Base-by-base conservation (phyloP, 2,329 filamentous ascomycete genomes). In the Verticillium albo-atrum region DNA sequence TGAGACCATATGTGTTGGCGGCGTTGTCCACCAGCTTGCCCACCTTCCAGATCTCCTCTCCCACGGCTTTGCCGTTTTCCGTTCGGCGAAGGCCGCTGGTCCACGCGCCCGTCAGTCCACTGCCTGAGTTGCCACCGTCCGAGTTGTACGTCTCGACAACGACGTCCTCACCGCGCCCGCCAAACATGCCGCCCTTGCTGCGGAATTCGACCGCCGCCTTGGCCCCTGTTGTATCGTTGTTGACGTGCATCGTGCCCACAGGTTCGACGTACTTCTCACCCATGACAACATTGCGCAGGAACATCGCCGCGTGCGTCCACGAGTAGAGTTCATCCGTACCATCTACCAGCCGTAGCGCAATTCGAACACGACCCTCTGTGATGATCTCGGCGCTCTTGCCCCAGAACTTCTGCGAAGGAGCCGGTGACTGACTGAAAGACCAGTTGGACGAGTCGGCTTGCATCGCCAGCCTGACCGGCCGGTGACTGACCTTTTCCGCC, bases 191-290 rank as follows among this genome's bases (percentile, higher is more conserved):
- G 65, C 95, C 94, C 70, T 95, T 96, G 58, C 89, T 86, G 71
- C 95, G 96, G 78, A 99, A 99, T 60, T 94, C 92, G 54, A 92
- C 86, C n/a, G 89, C 82, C 1, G 92, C 91, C 71, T 91, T 93
- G 65, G 90, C 87, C 7, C 93, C 92, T 0, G 88, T 92, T 5
- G 84, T 89, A 68, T 99, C 95, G 71, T 94, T 94, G 64, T 85
- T 77, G 34, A 99, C 85, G 26, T 88, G 87, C 91, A 98, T 95
- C 51, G 85, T 91, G 53, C 93, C 93, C 1, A 96, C 91, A 0
- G 95, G 95, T 75, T 99, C 95, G 14, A 98, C 87, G 71, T 99
- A 99, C 75, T 98, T 99, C 75, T 99, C 95, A 42, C 95, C 95
- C 68, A 96, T 94, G 58, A 99, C 96, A 57, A 99, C 92, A 71